Percentiles rank a stretch among this genome's conserved stretches.
Evolutionary conservation across 768 basidiomycete genomes (phyloP).

Genomic region (Rhizopogon vesiculosus): DNA sequence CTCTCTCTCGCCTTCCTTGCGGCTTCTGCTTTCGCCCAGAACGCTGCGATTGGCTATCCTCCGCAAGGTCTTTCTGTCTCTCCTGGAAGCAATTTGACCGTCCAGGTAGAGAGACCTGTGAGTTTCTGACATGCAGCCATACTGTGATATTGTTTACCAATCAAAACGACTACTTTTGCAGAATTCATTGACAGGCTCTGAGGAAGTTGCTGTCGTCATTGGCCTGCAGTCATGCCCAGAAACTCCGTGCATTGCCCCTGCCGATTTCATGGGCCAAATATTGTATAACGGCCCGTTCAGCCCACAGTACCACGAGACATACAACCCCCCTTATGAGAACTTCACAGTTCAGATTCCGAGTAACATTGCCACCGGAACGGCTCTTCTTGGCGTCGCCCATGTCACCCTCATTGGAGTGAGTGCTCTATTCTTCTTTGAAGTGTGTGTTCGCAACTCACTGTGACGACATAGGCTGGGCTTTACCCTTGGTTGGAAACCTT

Average conservation of each 20-base stretch:
- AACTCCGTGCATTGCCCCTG: constrained; percentile 19
- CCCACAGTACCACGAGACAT: constrained; percentile 27
- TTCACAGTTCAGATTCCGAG: constrained; percentile 39
- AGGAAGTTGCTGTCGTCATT: constrained; percentile 43
- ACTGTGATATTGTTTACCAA: neutral
- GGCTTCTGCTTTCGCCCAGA: constrained; percentile 37
- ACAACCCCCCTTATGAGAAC: constrained; percentile 38
- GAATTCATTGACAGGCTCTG: constrained; percentile 33
- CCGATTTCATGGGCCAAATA: constrained; percentile 34
- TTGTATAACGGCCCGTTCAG: constrained; percentile 42
- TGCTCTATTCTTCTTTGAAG: neutral
- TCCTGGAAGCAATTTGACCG: constrained; percentile 34
- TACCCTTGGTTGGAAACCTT: constrained; percentile 26
- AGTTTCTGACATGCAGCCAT: constrained; percentile 9
- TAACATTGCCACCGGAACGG: constrained; percentile 20
- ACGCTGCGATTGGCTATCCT: constrained; percentile 36
- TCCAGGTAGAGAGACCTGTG: constrained; percentile 47
- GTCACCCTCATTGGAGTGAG: constrained; percentile 37
- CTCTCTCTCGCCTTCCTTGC: constrained; percentile 22
- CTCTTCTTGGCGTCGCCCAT: constrained; percentile 33
- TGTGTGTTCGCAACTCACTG: neutral
- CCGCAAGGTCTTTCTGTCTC: constrained; percentile 28
- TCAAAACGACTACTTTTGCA: constrained; percentile 3
- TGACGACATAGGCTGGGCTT: constrained; percentile 24
- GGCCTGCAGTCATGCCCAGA: constrained; percentile 35